phyloP scores from a whole-genome alignment of 306 rosid species.

The Gastrolobium bilobum region DNA sequence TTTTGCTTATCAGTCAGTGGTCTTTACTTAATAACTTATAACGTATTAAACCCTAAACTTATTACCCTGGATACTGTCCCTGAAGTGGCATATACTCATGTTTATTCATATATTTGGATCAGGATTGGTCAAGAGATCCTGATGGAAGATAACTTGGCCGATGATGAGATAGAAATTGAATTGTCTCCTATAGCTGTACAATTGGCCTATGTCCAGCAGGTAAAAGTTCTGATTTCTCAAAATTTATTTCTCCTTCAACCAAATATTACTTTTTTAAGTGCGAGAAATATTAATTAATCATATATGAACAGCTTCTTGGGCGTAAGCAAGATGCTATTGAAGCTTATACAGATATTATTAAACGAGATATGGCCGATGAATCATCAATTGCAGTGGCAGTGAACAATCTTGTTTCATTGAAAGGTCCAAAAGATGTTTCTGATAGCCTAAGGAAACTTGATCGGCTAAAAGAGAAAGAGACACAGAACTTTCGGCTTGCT shows the following conservation, averaged over 20 bases:
- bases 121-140: slow-evolving; percentile 92
- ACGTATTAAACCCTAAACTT: slow-evolving; percentile 20
- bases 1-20: slow-evolving; percentile 18
- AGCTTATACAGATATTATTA: slow-evolving; percentile 74
- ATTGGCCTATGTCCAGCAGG: slow-evolving; percentile 96
- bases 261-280: slow-evolving; percentile 29
- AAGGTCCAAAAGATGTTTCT: slow-evolving; percentile 92
- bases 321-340: slow-evolving; percentile 73
- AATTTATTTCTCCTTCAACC: slow-evolving; percentile 25
- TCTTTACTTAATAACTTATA: slow-evolving; percentile 22
- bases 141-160: slow-evolving; percentile 79
- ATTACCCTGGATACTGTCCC: neutral
- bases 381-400: slow-evolving; percentile 89
- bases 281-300: slow-evolving; percentile 47
- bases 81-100: slow-evolving; percentile 32
- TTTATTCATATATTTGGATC: slow-evolving; percentile 47
- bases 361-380: slow-evolving; percentile 85
- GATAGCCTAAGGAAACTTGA: slow-evolving; percentile 96
- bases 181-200: slow-evolving; percentile 95
- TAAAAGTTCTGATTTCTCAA: slow-evolving; percentile 42
- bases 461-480: slow-evolving; percentile 82
- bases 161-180: slow-evolving; percentile 86
- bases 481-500: slow-evolving; percentile 75
- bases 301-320: slow-evolving; percentile 85
- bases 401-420: slow-evolving; percentile 84